Conservation (phyloP, 164 flowering plant genomes). For the Sedum album region DNA sequence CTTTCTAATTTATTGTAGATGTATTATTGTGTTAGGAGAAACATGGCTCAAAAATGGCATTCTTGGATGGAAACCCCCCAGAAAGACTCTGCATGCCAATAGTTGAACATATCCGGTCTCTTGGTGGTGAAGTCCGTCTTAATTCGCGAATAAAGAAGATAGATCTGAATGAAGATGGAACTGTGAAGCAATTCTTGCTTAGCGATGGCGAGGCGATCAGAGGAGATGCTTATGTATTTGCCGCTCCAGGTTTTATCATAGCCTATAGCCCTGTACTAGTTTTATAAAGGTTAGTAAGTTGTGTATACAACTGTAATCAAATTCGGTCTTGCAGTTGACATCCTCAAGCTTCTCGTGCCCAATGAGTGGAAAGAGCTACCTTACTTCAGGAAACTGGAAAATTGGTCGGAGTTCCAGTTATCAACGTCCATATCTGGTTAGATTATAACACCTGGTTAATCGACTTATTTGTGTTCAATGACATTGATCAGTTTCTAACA, state of each 20-base stretch:
- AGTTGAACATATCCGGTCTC: conserved; percentile 66
- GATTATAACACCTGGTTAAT: conserved; percentile 18
- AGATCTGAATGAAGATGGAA: conserved; percentile 68
- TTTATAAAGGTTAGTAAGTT: background rate
- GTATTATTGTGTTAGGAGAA: conserved; percentile 54
- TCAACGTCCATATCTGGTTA: conserved; percentile 95
- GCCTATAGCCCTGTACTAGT: background rate
- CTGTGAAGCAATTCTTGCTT: conserved; percentile 64
- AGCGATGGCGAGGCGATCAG: conserved; percentile 49
- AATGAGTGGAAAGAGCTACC: conserved; percentile 76
- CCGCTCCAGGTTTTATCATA: conserved; percentile 65
- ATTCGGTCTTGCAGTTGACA: conserved; percentile 57
- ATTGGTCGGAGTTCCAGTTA: conserved; percentile 96
- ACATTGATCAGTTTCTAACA: background rate
- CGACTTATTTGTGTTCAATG: background rate
- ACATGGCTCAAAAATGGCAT: conserved; percentile 99
- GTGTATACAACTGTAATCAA: conserved; percentile 10
- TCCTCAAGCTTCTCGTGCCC: conserved; percentile 84
- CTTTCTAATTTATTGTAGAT: background rate
- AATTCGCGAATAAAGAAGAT: conserved; percentile 78
- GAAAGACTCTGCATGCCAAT: conserved; percentile 95
- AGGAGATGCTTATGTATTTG: conserved; percentile 94
- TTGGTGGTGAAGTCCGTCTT: conserved; percentile 80
- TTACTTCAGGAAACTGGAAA: conserved; percentile 85
- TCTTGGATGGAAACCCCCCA: conserved; percentile 96